Base-by-base conservation (phyloP, 768 basidiomycete species). In the Boletellus ananiceps region DNA sequence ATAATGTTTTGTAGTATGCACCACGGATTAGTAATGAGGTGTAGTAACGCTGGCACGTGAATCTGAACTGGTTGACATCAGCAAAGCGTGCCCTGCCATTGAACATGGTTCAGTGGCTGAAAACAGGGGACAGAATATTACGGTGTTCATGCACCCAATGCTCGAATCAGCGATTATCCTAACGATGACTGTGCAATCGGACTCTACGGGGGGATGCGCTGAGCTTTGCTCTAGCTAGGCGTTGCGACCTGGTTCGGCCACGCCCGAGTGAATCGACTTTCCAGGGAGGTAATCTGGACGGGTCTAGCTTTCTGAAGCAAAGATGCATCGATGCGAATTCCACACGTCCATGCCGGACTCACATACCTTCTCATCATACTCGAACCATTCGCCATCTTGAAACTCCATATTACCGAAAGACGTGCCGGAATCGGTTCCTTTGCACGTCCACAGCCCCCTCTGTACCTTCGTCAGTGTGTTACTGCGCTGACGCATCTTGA, bases 351-450 rank as follows among this genome's bases (percentile, higher is more conserved):
- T 29, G 31, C 23, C 12, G 25, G 15, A 18, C 16, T 15, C 32
- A 42, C 49, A 38, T 52, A 85, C 92, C 78, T 93, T 91, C 66
- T 95, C 92, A 57, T 95, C 92, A 57, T 95, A 95, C 58, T 93
- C 92, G 12, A 74, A 79, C 93, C 93, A 95, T 50, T 66, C 64
- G 63, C 84, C 82, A 0, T 60, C 46, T 25, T 48, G 31, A 42
- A 62, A 70, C 29, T 84, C 82, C n/a, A 89, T 75, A 3, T 89
- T 81, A 8, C 69, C 41, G 60, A 93, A 93, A 4, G 63, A 47
- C 0, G 78, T 78, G 6, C 78, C 77, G 1, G 73, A 74, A 34
- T 74, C 77, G 4, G 62, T 64, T 7, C 93, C 92, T 37, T 74
- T 73, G 57, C 88, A 90, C 59, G 75, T 80, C 92, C 92, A 95